Base-by-base conservation (phyloP, 768 basidiomycete species). In the Cyathus striatus region DNA sequence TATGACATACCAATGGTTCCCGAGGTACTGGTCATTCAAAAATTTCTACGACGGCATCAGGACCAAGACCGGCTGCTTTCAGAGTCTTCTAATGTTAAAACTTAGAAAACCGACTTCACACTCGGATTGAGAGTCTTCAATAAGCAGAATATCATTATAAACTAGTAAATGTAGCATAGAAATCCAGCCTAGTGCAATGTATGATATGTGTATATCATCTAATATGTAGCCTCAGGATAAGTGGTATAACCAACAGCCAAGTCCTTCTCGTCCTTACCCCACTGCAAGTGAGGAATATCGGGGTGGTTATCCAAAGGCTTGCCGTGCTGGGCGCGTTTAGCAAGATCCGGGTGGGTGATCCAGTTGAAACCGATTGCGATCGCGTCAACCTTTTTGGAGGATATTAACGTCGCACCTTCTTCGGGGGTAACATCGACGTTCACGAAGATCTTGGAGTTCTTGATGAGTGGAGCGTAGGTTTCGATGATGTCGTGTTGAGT, bases 281-380 rank as follows among this genome's bases (percentile, higher is more conserved):
- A 57, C 26, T 62, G 55, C 33, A 69, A 30, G 37, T 59, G 56
- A 18, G 45, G 30, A 25, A 60, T 39, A 45, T 65, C 54, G 3
- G 60, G 56, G 7, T 46, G 23, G 40, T 67, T 67, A 40, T 66
- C 62, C 13, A 69, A 49, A 20, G 64, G 54, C 47, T 62, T 64
- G 5, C 61, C 65, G 21, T 60, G 49, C 42, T 56, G 27, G 9
- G 68, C 51, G n/a, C 69, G 63, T 48, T 64, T 62, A 36, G 51
- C 61, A 14, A 73, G 47, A 48, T 73, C 71, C 1, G 71, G 68
- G 43, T 74, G 70, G 4, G 60, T 54, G 34, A 72, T 59, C 50
- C 54, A 69, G 38, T 55, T 47, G 42, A 63, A 49, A 3, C 72
- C 70, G 36, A 73, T 63, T 38, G 59, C 53, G 6, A 65, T 57